phyloP scores from a whole-genome alignment of 805 yeast genomes.

The Candida suzukii region DNA sequence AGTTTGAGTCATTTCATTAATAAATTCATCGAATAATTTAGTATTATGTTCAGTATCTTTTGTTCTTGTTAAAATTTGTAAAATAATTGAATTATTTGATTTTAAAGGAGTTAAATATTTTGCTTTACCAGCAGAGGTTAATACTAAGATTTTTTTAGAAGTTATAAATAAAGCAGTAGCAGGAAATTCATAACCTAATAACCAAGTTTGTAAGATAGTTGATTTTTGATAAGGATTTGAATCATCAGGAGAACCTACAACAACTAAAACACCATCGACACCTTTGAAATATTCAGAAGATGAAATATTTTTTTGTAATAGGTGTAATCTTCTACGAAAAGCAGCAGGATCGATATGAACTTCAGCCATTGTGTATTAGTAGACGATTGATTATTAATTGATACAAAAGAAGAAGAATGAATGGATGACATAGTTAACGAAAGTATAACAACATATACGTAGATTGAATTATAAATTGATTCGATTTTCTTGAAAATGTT shows the following conservation, averaged over 20 bases:
- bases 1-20: conserved; percentile 36
- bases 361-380: conserved; percentile 45
- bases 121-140: conserved; percentile 82
- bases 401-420: neutral
- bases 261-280: conserved; percentile 49
- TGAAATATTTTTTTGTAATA: conserved; percentile 28
- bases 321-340: conserved; percentile 48
- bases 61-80: conserved; percentile 62
- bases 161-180: conserved; percentile 72
- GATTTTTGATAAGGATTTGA: conserved; percentile 88
- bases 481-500: too few relatives aligned
- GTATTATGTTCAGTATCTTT: conserved; percentile 77
- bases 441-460: too few relatives aligned
- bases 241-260: conserved; percentile 81
- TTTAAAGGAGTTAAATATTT: conserved; percentile 63
- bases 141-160: conserved; percentile 48
- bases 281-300: conserved; percentile 29
- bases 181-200: conserved; percentile 93
- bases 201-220: conserved; percentile 83
- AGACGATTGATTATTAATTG: neutral
- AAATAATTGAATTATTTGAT: conserved; percentile 31
- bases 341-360: conserved; percentile 45
- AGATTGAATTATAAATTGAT: too few relatives aligned
- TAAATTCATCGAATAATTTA: conserved; percentile 52
- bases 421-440: neutral